Evolutionary conservation across 192 early-diverging fungal genomes (phyloP).

Genomic region (Funneliformis mosseae): DNA sequence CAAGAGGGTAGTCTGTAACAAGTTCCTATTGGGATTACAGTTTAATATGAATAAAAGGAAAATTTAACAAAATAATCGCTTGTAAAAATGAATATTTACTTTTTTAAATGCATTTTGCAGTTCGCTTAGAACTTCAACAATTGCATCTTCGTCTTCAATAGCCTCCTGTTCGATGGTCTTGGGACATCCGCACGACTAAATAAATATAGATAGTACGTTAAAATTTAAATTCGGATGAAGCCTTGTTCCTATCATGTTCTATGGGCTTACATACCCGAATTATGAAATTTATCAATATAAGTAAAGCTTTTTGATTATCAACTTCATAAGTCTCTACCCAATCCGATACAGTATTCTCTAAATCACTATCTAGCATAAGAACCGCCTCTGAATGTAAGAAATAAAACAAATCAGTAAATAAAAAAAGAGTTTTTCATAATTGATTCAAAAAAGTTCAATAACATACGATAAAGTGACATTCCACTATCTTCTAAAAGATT

Average conservation of each 20-base stretch:
- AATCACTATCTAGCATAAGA: conserved; percentile 50
- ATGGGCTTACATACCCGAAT: conserved; percentile 51
- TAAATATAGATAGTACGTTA: not conserved
- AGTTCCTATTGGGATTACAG: conserved; percentile 35
- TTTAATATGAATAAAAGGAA: not conserved
- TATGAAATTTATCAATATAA: conserved; percentile 76
- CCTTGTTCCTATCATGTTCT: not conserved
- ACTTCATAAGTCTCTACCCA: conserved; percentile 70
- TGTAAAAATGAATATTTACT: conserved; percentile 43
- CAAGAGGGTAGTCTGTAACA: conserved; percentile 75
- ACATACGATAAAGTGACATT: conserved; percentile 14
- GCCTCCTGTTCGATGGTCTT: conserved; percentile 44
- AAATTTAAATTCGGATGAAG: not conserved
- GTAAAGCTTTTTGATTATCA: conserved; percentile 54
- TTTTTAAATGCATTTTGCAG: conserved; percentile 63
- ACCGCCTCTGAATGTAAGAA: conserved; percentile 40
- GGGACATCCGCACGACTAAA: conserved; percentile 62
- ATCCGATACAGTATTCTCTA: conserved; percentile 65
- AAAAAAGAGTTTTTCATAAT: not conserved
- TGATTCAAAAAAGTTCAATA: not conserved
- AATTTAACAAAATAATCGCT: not conserved
- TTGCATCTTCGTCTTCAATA: conserved; percentile 60
- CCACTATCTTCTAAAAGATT: conserved; percentile 18
- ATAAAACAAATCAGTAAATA: not conserved
- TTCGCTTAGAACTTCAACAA: conserved; percentile 55